These are phyloP conservation scores for Heracleum sosnowskyi DNA, from an alignment of 129 eudicot genomes.

Conservation along the genomic window DNA sequence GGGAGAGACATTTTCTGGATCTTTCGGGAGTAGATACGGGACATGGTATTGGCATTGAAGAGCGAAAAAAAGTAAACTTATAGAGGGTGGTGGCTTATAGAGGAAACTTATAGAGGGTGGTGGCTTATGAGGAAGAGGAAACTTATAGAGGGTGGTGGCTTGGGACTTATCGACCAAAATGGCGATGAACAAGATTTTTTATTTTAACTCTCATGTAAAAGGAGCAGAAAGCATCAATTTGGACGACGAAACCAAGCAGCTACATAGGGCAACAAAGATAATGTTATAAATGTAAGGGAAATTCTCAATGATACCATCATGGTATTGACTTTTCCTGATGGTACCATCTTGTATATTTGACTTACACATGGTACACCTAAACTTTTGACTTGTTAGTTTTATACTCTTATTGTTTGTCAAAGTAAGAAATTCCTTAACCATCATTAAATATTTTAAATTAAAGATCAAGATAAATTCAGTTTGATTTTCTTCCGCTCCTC, in stretches of 20 bases:
- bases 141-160: neutral
- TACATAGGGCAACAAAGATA: neutral
- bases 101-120: no score
- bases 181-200: neutral
- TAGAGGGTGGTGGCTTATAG: no score
- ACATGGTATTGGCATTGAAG: slow-evolving; percentile 15
- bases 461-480: no score
- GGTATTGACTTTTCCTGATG: no score
- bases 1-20: neutral
- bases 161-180: neutral
- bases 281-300: neutral
- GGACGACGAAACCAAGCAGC: slow-evolving; percentile 1
- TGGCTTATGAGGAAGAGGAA: neutral
- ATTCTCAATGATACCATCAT: no score
- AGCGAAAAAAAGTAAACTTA: neutral
- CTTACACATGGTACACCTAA: no score
- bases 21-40: slow-evolving; percentile 9
- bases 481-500: no score
- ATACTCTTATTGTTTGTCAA: no score
- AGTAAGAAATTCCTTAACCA: no score
- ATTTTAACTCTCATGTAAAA: neutral
- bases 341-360: no score
- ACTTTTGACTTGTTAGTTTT: no score
- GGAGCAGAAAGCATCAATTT: neutral
- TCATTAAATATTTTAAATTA: no score